Conservation (phyloP, 192 early-diverging fungal genomes). For the Coemansia guatemalensis region DNA sequence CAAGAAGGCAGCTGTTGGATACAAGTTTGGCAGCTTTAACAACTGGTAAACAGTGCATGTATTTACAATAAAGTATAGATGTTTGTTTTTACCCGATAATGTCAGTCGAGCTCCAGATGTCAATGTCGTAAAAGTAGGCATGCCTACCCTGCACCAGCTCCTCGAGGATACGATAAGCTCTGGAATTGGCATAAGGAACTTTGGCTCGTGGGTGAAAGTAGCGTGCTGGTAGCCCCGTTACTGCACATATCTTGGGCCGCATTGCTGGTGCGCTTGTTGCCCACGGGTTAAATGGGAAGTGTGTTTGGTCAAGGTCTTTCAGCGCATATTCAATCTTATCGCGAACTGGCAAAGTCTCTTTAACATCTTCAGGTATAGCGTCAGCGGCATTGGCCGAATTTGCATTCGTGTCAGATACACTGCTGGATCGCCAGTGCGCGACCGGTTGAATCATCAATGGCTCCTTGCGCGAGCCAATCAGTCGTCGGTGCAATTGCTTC, state of each 20-base stretch:
- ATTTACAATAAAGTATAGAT: neutral
- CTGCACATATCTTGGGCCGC: slow-evolving; percentile 35
- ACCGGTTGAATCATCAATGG: slow-evolving; percentile 45
- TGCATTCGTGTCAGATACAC: neutral
- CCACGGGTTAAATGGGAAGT: slow-evolving; percentile 44
- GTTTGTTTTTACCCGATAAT: slow-evolving; percentile 7
- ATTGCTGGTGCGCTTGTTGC: neutral
- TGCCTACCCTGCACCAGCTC: slow-evolving; percentile 42
- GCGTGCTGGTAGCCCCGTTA: slow-evolving; percentile 42
- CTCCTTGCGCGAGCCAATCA: slow-evolving; percentile 20
- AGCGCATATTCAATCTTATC: slow-evolving; percentile 22
- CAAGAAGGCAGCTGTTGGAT: slow-evolving; percentile 15
- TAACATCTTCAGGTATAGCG: neutral
- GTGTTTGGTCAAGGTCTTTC: slow-evolving; percentile 24
- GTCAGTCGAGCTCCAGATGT: slow-evolving; percentile 35
- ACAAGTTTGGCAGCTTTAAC: slow-evolving; percentile 45
- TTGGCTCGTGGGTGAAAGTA: slow-evolving; percentile 46
- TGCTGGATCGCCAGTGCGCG: slow-evolving; percentile 33
- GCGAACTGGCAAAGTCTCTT: neutral
- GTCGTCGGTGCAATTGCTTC: slow-evolving; percentile 21
- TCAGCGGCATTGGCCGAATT: neutral
- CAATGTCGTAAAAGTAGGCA: slow-evolving; percentile 40
- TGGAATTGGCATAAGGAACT: slow-evolving; percentile 45
- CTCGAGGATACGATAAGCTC: slow-evolving; percentile 41
- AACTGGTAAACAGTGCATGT: slow-evolving; percentile 22